Conservation (phyloP, 768 basidiomycete species). For the Rhizopogon vulgaris region DNA sequence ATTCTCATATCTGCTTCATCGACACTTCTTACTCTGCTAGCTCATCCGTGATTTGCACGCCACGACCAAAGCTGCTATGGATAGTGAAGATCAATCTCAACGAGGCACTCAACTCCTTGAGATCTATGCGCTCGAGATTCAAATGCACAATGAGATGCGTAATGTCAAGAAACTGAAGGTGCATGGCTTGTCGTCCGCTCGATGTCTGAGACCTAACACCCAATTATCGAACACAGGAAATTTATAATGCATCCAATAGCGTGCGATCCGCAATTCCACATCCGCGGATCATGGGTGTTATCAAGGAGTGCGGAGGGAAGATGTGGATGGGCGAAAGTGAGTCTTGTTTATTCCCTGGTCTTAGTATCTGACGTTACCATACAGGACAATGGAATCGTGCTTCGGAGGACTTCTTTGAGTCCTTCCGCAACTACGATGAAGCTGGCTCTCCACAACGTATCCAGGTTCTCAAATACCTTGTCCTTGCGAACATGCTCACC, state of each 20-base stretch:
- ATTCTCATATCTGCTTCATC: not conserved
- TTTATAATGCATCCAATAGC: conserved; percentile 90
- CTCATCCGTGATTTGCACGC: conserved; percentile 72
- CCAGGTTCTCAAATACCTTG: conserved; percentile 97
- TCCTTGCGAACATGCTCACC: conserved; percentile 95
- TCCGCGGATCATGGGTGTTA: conserved; percentile 97
- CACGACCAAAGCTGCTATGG: conserved; percentile 53
- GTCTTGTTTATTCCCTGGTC: conserved; percentile 13
- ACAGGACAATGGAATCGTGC: conserved; percentile 94
- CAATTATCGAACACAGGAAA: conserved; percentile 54
- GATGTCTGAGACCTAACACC: not conserved
- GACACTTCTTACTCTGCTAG: conserved; percentile 29
- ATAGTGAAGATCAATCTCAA: conserved; percentile 82
- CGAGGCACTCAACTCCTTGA: conserved; percentile 92
- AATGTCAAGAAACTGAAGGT: conserved; percentile 97
- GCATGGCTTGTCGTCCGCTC: not conserved
- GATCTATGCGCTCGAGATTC: conserved; percentile 97
- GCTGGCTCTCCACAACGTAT: conserved; percentile 95
- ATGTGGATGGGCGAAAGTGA: conserved; percentile 99
- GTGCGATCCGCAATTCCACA: conserved; percentile 97
- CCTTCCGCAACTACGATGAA: conserved; percentile 98
- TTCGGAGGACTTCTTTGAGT: conserved; percentile 97
- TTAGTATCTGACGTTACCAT: conserved; percentile 3
- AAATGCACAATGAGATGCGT: conserved; percentile 97
- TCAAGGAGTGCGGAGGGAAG: conserved; percentile 98